These are phyloP conservation scores for Colletotrichum noveboracense DNA, from an alignment of 2,329 filamentous ascomycete genomes.

Conservation along the genomic window DNA sequence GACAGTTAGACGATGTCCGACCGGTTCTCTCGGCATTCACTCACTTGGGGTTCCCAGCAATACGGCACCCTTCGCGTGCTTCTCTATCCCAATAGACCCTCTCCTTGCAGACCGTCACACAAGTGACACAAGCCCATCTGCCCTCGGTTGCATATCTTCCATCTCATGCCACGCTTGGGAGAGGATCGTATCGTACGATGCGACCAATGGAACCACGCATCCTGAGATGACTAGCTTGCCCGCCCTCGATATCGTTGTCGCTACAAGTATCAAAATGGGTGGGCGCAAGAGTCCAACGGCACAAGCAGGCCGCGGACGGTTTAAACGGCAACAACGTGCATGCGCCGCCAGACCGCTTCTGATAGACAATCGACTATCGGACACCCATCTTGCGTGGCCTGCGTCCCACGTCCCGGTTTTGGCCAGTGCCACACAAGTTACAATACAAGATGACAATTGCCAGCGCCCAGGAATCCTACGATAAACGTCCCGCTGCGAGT, in stretches of 20 bases:
- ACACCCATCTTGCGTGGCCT: constrained; percentile 3
- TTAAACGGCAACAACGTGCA: background rate
- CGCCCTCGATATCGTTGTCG: background rate
- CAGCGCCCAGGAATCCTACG: background rate
- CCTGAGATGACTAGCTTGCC: background rate
- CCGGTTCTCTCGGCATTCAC: constrained; percentile 5
- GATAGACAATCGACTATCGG: background rate
- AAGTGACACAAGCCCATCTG: background rate
- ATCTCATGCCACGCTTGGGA: background rate
- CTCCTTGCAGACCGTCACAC: background rate
- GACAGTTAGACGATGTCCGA: background rate
- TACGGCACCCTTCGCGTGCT: background rate
- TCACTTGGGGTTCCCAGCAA: constrained; percentile 4
- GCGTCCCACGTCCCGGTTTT: background rate
- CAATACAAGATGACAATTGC: background rate
- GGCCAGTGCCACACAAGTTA: background rate
- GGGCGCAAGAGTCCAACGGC: background rate
- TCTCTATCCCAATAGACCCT: background rate
- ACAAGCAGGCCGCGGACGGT: background rate
- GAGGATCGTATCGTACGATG: background rate
- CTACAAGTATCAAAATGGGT: background rate
- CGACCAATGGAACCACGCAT: background rate
- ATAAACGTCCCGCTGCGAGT: background rate
- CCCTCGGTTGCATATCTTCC: background rate
- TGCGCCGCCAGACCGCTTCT: background rate